phyloP scores from a whole-genome alignment of 2,329 filamentous ascomycete species.

The Davidsoniella australis region DNA sequence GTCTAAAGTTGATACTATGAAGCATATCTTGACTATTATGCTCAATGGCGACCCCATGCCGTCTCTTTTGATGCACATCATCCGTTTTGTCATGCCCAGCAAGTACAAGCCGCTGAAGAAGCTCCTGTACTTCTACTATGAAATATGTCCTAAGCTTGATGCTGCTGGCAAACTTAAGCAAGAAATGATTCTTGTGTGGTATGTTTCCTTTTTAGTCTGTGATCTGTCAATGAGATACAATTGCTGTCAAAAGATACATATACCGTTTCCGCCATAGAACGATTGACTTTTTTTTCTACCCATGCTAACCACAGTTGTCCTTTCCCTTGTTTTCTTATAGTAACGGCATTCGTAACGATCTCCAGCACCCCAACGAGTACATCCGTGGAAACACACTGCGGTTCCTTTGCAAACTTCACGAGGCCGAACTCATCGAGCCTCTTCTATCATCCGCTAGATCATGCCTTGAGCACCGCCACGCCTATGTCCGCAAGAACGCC shows the following conservation, averaged over 20 bases:
- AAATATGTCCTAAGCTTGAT: slow-evolving; percentile 95
- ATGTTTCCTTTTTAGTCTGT: slow-evolving; percentile 13
- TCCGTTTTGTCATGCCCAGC: slow-evolving; percentile 98
- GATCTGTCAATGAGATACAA: not conserved
- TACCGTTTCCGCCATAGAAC: not conserved
- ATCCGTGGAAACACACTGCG: slow-evolving; percentile 95
- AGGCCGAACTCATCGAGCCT: slow-evolving; percentile 90
- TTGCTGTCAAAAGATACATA: not conserved
- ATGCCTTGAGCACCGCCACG: slow-evolving; percentile 90
- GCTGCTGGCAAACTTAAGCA: slow-evolving; percentile 88
- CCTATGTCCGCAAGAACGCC: slow-evolving; percentile 95
- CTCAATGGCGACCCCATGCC: slow-evolving; percentile 95
- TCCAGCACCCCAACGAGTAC: slow-evolving; percentile 96
- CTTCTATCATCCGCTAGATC: slow-evolving; percentile 80
- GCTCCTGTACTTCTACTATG: slow-evolving; percentile 96
- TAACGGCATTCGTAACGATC: slow-evolving; percentile 93
- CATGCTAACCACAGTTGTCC: not conserved
- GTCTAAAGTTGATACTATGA: slow-evolving; percentile 87
- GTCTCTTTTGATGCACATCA: slow-evolving; percentile 95
- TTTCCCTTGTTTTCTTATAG: slow-evolving; percentile 28
- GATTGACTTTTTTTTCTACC: slow-evolving; percentile 16
- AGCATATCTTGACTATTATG: slow-evolving; percentile 91
- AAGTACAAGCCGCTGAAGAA: slow-evolving; percentile 96
- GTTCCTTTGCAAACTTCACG: slow-evolving; percentile 90
- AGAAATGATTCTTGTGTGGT: slow-evolving; percentile 99